Base-by-base conservation (phyloP, 805 yeast genomes). In the Lipomyces yamadae region DNA sequence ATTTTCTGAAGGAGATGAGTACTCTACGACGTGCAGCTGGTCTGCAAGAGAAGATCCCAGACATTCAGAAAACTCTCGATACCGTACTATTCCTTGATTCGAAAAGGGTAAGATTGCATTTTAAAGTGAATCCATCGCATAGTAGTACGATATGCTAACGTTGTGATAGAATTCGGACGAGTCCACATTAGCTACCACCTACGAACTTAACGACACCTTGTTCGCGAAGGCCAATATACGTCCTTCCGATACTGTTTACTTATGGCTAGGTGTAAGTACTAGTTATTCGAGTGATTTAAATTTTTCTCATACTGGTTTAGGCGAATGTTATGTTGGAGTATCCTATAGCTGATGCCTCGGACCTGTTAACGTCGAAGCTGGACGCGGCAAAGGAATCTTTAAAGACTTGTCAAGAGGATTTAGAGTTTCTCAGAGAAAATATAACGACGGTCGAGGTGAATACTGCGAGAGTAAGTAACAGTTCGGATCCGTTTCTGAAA, bases 401-500 rank as follows among this genome's bases (percentile, higher is more conserved):
- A 72, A 76, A 79, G 32, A 81, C 83, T 56, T 89, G 96, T 48
- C 86, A 90, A 71, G 96, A 90, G 70, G 99, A 92, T 76, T 83
- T 90, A 68, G 97, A 91, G 74, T 92, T 87, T 72, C 82, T 88
- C 68, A 85, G 95, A 70, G 95, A 90, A 72, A 92, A 92, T 73
- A 93, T 94, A 69, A 95, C 99, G 15, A 94, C 98, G 2, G 91
- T 95, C 93, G 98, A 95, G 78, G 99, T 95, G 61, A 95, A 95
- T 76, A 92, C 97, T 18, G 98, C 99, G 0, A 84, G 99, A 71
- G 76, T 73, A 24, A 57, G 64, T 10, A 56, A 54, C 55, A 8
- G 2, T 24, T 42, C 24, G 48, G 24, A 42, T 42, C 18, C 24
- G 24, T 42, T 18, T 42, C 48, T 42, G 7, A n/a, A 2, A n/a